These are phyloP conservation scores for Cercis canadensis DNA, from an alignment of 306 rosid species.

Conservation along the genomic window DNA sequence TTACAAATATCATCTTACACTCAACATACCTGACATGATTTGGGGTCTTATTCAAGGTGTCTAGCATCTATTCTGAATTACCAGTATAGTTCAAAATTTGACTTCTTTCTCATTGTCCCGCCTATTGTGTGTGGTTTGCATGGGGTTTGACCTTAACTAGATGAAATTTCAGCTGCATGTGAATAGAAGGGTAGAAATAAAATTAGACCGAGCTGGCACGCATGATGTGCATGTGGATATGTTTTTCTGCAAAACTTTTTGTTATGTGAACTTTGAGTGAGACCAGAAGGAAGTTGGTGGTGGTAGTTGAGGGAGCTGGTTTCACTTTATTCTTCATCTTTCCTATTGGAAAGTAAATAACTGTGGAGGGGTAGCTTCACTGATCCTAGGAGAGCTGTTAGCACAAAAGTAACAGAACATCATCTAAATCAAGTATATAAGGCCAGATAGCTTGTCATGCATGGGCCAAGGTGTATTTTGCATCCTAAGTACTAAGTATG, in stretches of 20 bases:
- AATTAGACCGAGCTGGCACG: slow-evolving; percentile 10
- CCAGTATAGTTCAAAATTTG: slow-evolving; percentile 7
- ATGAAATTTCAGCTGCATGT: slow-evolving; percentile 1
- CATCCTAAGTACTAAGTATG: slow-evolving; percentile 23
- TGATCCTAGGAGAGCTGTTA: slow-evolving; percentile 16
- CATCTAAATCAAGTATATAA: slow-evolving; percentile 1
- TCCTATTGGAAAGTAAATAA: slow-evolving; percentile 30
- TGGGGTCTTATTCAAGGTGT: not conserved
- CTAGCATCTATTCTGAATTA: not conserved
- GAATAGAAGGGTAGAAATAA: slow-evolving; percentile 22
- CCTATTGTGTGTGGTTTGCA: no score
- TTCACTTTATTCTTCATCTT: slow-evolving; percentile 25
- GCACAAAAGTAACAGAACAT: not conserved
- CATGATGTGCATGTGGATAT: slow-evolving; percentile 20
- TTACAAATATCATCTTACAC: not conserved
- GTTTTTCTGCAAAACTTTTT: slow-evolving; percentile 19
- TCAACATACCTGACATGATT: slow-evolving; percentile 9
- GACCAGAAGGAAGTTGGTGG: slow-evolving; percentile 11
- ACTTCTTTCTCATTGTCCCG: no score
- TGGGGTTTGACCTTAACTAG: no score
- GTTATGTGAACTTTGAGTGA: slow-evolving; percentile 10
- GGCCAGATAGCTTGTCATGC: not conserved
- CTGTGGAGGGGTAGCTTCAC: slow-evolving; percentile 31
- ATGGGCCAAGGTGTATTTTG: slow-evolving; percentile 13
- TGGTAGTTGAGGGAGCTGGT: slow-evolving; percentile 14